Evolutionary conservation across 116 monocot genomes (phyloP).

Genomic region (Dioscorea cayenensis): DNA sequence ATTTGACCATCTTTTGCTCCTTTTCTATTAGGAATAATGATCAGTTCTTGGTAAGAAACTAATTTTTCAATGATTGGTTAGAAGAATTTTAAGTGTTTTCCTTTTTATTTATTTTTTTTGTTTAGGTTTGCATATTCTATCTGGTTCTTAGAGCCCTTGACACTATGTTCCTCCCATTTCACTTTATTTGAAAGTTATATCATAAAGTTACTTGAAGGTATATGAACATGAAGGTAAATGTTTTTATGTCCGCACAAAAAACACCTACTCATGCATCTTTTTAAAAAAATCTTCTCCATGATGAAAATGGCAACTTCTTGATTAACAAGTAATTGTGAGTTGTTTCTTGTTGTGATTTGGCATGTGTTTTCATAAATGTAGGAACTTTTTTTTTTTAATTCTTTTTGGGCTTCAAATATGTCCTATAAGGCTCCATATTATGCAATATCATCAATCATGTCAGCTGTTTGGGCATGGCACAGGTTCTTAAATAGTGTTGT

Average conservation of each 20-base stretch:
- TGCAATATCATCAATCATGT: neutral
- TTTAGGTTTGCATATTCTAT: slow-evolving; percentile 79
- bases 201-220: neutral
- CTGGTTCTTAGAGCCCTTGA: slow-evolving; percentile 50
- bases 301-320: neutral
- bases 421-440: too few relatives aligned
- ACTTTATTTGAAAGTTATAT: too few relatives aligned
- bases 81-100: neutral
- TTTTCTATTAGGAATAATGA: too few relatives aligned
- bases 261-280: neutral
- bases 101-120: slow-evolving; percentile 6
- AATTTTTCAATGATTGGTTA: too few relatives aligned
- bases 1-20: too few relatives aligned
- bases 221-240: too few relatives aligned
- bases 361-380: too few relatives aligned
- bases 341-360: neutral
- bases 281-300: neutral
- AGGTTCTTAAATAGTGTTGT: neutral
- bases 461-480: neutral
- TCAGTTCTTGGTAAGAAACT: too few relatives aligned
- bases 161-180: slow-evolving; percentile 34
- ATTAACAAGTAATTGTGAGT: neutral
- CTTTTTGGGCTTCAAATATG: too few relatives aligned
- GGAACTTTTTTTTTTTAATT: too few relatives aligned
- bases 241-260: neutral